Base-by-base conservation (phyloP, 1,284 basidiomycete species). In the Grifola frondosa region DNA sequence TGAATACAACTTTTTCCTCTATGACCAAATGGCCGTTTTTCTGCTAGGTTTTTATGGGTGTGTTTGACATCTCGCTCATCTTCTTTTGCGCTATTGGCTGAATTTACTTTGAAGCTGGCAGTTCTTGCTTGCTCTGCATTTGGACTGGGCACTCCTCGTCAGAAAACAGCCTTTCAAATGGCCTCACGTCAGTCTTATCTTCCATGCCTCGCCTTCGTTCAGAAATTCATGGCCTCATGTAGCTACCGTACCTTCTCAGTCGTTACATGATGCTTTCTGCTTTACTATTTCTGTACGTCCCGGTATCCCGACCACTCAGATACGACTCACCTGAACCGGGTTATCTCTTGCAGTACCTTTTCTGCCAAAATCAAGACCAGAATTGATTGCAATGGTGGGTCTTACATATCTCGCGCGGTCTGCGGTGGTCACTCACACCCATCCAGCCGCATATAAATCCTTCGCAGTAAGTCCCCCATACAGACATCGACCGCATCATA, bases 41-140 rank as follows among this genome's bases (percentile, higher is more conserved):
- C 12, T 51, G 28, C 37, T 51, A 5, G 49, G 49, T 22, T 47
- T 51, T 38, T 48, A 45, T 21, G 49, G 46, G 44, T 50, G 28
- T 30, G 49, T 42, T 2, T 15, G 12, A 16, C 30, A 10, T 32
- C 19, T 23, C 21, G 15, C 23, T 23, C 21, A 8, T 8, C 15
- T 7, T 11, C 15, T 19, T 23, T 7, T 35, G 24, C 19, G 24
- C 36, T 12, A 11, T 1, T 34, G 26, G 21, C 7, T 13, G 4
- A 11, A 6, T 41, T 8, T 20, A 3, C 5, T 15, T 15, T 20
- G 24, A 22, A 51, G 49, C n/a, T 40, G 42, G 16, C 43, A 45
- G 20, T 40, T 45, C 19, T 5, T 51, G 11, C 25, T 31, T 30
- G 45, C 26, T 22, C 22, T 31, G 13, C 22, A 40, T 23, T 30